A percentile compares a stretch with the other conserved stretches of the same genome.
Conservation (phyloP, 139 green algal genomes). For the Tetradesmus obliquus region DNA sequence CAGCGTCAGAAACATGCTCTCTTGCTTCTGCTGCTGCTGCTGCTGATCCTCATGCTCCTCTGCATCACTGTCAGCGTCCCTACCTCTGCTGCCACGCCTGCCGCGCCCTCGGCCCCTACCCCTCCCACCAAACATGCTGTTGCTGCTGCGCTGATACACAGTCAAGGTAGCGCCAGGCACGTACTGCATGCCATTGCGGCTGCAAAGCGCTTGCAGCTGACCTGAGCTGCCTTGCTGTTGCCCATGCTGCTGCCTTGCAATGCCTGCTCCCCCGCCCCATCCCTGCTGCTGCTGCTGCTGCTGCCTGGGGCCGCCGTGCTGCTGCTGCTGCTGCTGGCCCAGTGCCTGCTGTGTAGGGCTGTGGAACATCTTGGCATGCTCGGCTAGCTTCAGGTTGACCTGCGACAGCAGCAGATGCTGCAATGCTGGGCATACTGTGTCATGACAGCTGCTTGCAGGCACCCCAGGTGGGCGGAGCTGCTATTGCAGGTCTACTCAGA, state of each 20-base stretch:
- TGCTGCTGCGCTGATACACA: slow-evolving; percentile 20
- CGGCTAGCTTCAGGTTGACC: slow-evolving; percentile 62
- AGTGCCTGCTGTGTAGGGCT: slow-evolving; percentile 48
- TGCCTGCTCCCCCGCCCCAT: neutral
- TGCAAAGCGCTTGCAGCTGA: slow-evolving; percentile 28
- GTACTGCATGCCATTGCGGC: slow-evolving; percentile 9
- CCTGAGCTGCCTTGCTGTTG: slow-evolving; percentile 17
- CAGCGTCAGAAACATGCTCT: slow-evolving; percentile 52
- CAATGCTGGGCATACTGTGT: neutral
- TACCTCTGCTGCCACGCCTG: slow-evolving; percentile 4
- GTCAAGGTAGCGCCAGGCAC: slow-evolving; percentile 10
- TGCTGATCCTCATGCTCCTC: slow-evolving; percentile 42
- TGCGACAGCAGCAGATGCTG: neutral
- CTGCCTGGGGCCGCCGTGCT: neutral
- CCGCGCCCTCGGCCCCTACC: slow-evolving; percentile 13
- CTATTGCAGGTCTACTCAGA: neutral
- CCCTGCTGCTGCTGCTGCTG: neutral
- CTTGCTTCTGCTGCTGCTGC: slow-evolving; percentile 16
- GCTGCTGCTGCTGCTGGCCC: slow-evolving; percentile 29
- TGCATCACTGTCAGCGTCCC: slow-evolving; percentile 33
- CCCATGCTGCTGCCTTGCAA: neutral
- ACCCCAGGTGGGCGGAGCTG: neutral
- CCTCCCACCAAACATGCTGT: neutral
- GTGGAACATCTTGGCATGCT: slow-evolving; percentile 26
- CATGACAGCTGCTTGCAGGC: neutral